phyloP scores from a whole-genome alignment of 305 asterid species.

The Caryopteris hybrid region DNA sequence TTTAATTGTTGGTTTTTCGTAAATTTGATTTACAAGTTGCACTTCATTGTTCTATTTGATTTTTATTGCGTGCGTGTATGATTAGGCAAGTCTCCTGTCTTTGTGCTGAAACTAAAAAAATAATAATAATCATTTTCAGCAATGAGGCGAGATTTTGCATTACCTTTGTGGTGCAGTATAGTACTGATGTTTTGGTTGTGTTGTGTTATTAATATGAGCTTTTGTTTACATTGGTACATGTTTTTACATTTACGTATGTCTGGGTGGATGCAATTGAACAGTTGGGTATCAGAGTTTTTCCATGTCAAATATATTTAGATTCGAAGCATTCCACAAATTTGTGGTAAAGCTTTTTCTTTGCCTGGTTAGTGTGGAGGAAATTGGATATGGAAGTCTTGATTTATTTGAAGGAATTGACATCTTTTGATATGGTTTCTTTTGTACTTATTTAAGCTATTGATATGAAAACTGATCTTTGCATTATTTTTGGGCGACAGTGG shows the following conservation, averaged over 20 bases:
- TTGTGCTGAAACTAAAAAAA: not conserved
- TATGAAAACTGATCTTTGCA: conserved; percentile 9
- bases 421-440: not conserved
- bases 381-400: not conserved
- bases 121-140: too few species aligned
- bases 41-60: not conserved
- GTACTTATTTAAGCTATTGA: not conserved
- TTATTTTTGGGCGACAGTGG: conserved; percentile 54
- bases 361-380: conserved; percentile 10
- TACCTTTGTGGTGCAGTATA: not conserved
- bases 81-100: conserved; percentile 3
- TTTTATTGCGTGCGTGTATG: not conserved
- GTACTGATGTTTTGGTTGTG: not conserved
- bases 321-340: not conserved
- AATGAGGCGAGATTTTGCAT: not conserved
- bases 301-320: not conserved
- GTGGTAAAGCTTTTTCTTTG: not conserved
- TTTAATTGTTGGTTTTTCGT: not conserved
- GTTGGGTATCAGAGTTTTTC: not conserved
- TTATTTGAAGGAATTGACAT: not conserved
- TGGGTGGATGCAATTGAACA: not conserved
- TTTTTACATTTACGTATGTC: not conserved
- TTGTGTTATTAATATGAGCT: not conserved
- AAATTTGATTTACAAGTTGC: not conserved
- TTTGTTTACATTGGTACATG: not conserved